Evolutionary conservation across 306 rosid species (phyloP).

Genomic region (Glycine soja): DNA sequence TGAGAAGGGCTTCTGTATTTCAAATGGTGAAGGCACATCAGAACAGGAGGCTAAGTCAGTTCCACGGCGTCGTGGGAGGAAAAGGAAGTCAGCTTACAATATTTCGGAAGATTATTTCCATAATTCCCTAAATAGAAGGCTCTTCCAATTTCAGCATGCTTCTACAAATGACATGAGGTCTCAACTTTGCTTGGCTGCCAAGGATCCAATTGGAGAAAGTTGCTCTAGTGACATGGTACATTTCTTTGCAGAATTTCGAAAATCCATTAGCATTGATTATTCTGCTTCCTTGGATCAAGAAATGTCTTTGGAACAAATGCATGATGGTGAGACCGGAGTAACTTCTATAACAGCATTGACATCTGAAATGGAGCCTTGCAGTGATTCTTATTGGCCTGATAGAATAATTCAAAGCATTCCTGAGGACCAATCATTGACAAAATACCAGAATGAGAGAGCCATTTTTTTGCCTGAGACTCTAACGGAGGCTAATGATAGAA

Average conservation of each 20-base stretch:
- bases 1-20: conserved; percentile 45
- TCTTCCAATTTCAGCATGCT: conserved; percentile 39
- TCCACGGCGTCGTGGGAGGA: conserved; percentile 46
- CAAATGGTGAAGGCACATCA: conserved; percentile 38
- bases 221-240: conserved; percentile 35
- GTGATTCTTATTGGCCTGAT: conserved; percentile 76
- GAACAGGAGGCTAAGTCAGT: conserved; percentile 42
- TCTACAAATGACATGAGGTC: conserved; percentile 56
- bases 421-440: conserved; percentile 51
- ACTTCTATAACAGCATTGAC: conserved; percentile 44
- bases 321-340: conserved; percentile 49
- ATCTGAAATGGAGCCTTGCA: conserved; percentile 48
- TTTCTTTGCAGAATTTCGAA: conserved; percentile 62
- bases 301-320: conserved; percentile 47
- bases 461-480: conserved; percentile 37
- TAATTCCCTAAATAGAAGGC: conserved; percentile 39
- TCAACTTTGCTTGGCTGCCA: conserved; percentile 61
- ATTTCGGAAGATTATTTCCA: conserved; percentile 39
- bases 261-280: conserved; percentile 42
- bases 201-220: conserved; percentile 53
- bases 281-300: conserved; percentile 49
- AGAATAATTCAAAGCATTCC: conserved; percentile 60
- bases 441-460: conserved; percentile 48
- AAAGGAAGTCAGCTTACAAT: conserved; percentile 48
- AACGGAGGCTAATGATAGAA: conserved; percentile 35